Base-by-base conservation (phyloP, 208 protist genomes). In the Trypanosoma brucei region DNA sequence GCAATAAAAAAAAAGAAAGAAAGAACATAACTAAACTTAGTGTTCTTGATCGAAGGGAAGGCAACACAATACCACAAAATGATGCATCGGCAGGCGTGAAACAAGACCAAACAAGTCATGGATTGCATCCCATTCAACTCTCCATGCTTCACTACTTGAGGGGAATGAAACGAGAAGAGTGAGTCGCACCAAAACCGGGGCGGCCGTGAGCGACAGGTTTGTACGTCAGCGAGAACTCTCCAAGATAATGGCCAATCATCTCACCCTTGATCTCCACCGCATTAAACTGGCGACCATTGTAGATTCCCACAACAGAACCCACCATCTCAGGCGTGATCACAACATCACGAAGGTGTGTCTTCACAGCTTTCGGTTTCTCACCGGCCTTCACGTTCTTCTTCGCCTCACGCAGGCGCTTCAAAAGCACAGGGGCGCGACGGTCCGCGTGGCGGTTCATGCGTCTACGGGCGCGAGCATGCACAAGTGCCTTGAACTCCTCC, bases 311-410 rank as follows among this genome's bases (percentile, higher is more conserved):
- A 33, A 99, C 74, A 49, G 87, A 97, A 58, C 98, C 99, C 55
- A 99, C 98, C 98, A 99, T 99, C 83, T 99, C 97, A 61, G 99
- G 99, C 49, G 99, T 91, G 74, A 99, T 97, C 72, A 99, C 94
- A 81, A 99, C 99, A 81, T 99, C 91, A 74, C 99, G 89, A 51
- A 99, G 94, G 88, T 99, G 99, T 49, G 99, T 99, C 86, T 99
- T 99, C 59, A 99, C 90, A 22, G 85, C 67, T 50, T 92, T 86
- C 45, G 99, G 98, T 89, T 99, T 99, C 88, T 99, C 98, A 67
- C 95, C 94, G 62, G 86, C 79, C 75, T 84, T 90, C 68, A 94
- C 81, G 59, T 95, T 75, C 79, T 97, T 97, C 89, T 98, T 98
- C 58, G 97, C 95, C 82, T 98, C 98, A 67, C 94, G 86, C 45